phyloP scores from a whole-genome alignment of 495 filamentous ascomycete species.

The Penicillium waksmanii region DNA sequence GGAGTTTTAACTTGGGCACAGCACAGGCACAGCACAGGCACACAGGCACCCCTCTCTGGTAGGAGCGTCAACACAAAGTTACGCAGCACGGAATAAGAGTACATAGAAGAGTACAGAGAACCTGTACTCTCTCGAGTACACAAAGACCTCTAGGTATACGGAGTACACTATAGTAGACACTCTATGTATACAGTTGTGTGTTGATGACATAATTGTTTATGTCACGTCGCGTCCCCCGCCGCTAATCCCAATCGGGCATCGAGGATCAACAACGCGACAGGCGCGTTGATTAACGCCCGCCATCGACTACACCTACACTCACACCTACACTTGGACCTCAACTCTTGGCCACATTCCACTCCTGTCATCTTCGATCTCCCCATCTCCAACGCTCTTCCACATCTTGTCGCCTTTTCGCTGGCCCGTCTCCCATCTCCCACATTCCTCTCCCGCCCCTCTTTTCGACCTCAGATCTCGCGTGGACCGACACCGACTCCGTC shows the following conservation, averaged over 20 bases:
- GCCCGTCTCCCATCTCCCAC: neutral
- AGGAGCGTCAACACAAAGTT: neutral
- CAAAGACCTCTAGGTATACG: too few species aligned
- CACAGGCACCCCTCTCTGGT: neutral
- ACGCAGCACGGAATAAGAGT: neutral
- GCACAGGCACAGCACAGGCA: too few species aligned
- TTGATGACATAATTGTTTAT: constrained; percentile 35
- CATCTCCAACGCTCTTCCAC: neutral
- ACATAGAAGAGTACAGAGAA: too few species aligned
- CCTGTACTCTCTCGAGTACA: too few species aligned
- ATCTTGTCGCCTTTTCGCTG: neutral
- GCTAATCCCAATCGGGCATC: constrained; percentile 28
- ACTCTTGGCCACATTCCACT: constrained; percentile 5
- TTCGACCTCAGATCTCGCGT: constrained; percentile 21
- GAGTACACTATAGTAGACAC: too few species aligned
- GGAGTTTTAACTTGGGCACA: neutral
- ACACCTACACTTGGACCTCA: neutral
- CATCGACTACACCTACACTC: neutral
- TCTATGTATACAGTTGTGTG: neutral
- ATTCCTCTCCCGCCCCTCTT: constrained; percentile 5
- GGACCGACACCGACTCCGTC: constrained; percentile 20
- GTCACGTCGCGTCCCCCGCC: constrained; percentile 36
- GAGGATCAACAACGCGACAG: constrained; percentile 38
- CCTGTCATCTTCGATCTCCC: neutral
- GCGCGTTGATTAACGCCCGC: constrained; percentile 29